Base-by-base conservation (phyloP, 2,329 filamentous ascomycete species). In the Fusarium guadeloupense region DNA sequence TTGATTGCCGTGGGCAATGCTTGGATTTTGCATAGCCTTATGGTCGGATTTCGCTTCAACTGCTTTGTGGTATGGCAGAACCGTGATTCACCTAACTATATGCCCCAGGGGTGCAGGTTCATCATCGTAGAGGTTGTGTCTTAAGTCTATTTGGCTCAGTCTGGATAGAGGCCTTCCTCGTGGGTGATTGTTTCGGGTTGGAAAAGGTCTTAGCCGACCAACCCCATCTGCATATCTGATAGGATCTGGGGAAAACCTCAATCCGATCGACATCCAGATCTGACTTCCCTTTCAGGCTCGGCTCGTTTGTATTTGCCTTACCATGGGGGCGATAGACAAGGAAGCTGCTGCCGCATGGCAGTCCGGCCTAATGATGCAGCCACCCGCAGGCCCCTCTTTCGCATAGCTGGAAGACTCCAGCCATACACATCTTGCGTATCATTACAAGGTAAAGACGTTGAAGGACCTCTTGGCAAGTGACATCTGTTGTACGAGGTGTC, bases 401-500 rank as follows among this genome's bases (percentile, higher is more conserved):
- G 58, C 62, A 65, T 53, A 53, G 52, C 49, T 47, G 46, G 43
- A 30, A 46, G 16, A 14, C 52, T 35, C 33, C 37, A 53, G 46
- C 59, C 53, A 66, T 43, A 47, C 45, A 66, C 38, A 50, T 33
- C 40, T 45, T 51, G 10, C 44, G 30, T 20, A 64, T 46, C 44
- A 21, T 39, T 45, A 26, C 30, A 31, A 52, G 42, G 30, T 34
- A 43, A 54, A 30, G 34, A 56, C 26, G 51, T 55, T 65, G 52
- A 49, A 54, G 46, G 31, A 39, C 46, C 58, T 48, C 52, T 43
- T 45, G 54, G 51, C 40, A 50, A 59, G 20, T 69, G 68, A 58
- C 68, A 61, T 63, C 50, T 66, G 66, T 54, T 65, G 68, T 70
- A 53, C 59, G 41, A 69, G 56, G 62, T 44, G 34, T 49, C 23